Evolutionary conservation across 1,284 basidiomycete species (phyloP).

Genomic region (Stereum hirsutum): DNA sequence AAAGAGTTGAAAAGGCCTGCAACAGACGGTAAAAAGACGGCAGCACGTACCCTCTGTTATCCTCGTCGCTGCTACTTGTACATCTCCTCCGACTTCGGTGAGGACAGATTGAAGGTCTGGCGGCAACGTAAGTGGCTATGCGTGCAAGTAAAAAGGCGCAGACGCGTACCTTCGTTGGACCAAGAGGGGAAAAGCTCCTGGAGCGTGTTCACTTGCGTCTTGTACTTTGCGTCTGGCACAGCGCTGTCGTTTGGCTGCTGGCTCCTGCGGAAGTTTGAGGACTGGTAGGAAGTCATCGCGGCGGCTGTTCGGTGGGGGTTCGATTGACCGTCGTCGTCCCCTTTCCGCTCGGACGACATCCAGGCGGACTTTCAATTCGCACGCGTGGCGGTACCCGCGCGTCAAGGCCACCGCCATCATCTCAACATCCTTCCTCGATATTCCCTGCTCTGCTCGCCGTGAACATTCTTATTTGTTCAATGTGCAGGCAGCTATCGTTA

Average conservation of each 20-base stretch:
- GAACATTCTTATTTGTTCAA: too few relatives aligned
- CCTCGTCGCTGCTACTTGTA: constrained; percentile 63
- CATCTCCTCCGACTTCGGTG: constrained; percentile 65
- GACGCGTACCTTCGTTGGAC: constrained; percentile 60
- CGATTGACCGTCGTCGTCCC: too few relatives aligned
- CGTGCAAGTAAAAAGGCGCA: constrained; percentile 15
- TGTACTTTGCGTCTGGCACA: constrained; percentile 33
- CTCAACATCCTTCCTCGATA: too few relatives aligned
- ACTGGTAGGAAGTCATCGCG: constrained; percentile 24
- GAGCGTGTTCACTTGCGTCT: constrained; percentile 47
- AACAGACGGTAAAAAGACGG: constrained; percentile 9
- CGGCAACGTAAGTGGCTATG: constrained; percentile 10
- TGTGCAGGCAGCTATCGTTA: too few relatives aligned
- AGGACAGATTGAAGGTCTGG: constrained; percentile 73
- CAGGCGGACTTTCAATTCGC: too few relatives aligned
- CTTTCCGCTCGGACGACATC: too few relatives aligned
- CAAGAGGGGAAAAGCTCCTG: constrained; percentile 74
- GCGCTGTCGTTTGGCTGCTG: constrained; percentile 16
- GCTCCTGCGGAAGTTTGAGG: constrained; percentile 22
- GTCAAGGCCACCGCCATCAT: too few relatives aligned
- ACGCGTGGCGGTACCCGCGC: too few relatives aligned
- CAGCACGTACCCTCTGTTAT: constrained; percentile 64
- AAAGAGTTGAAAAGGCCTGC: neutral
- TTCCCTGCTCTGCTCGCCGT: too few relatives aligned
- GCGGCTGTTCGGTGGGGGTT: too few relatives aligned